Evolutionary conservation across 2,329 filamentous ascomycete genomes (phyloP), one percentile per base, ranked within the genome.

Genomic region (Cladosporium sp.): DNA sequence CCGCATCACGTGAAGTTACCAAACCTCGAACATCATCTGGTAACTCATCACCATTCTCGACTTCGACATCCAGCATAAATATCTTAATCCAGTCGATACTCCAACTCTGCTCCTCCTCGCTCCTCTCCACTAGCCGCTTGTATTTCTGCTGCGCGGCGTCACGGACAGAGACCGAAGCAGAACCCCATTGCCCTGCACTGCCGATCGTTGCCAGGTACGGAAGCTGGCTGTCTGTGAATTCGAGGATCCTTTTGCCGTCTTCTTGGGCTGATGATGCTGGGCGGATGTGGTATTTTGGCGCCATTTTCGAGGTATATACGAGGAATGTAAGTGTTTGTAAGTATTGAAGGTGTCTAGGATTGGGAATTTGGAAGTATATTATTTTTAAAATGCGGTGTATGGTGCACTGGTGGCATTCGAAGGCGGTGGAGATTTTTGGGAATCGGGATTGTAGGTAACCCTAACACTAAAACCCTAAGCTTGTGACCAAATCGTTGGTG

Each of bases 171-270:
- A 66, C 32, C 1, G 66, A 46, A 16, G 58, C 30, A 16, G 64
- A 63, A 21, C 69, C 69, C 69, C 69, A 70, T 65, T 70, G 68
- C 25, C 34, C 65, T 21, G 59, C 36, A 34, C 68, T 66, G 59
- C 69, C 69, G 18, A 66, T 64, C 13, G n/a, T 21, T 26, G 62
- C 53, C 26, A 69, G 64, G 65, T 66, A 67, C 4, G 60, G 23
- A 18, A 70, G 53, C 36, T 70, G 69, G 13, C 65, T 68, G 43
- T 70, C 67, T 43, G 60, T 64, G 39, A 70, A 65, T 56, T 66
- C 64, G 49, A 70, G 34, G 32, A 70, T 59, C 26, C 62, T 60
- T 14, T 66, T 66, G 32, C 66, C 56, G 34, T 69, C 68, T 49
- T 58, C 58, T 14, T 39, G 46, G 14, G 28, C 28, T 5, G 66